Percentiles rank a stretch among this genome's conserved stretches.
Evolutionary conservation across 2,329 filamentous ascomycete genomes (phyloP).

Genomic region (Fusarium vanettenii): DNA sequence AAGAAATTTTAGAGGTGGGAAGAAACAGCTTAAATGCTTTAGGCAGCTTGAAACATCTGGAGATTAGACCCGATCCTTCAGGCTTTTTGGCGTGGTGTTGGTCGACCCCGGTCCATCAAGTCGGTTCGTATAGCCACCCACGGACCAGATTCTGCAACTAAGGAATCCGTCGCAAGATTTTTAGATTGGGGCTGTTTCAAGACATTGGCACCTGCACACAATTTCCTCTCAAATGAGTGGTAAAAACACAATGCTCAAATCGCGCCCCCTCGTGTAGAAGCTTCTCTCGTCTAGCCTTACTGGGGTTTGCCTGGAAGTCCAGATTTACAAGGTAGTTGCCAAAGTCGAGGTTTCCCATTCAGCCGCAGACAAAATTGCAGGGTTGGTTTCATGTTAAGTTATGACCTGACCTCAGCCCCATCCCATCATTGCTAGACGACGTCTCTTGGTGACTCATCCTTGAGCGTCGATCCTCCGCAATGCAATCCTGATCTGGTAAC

Average conservation of each 20-base stretch:
- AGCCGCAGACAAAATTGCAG: background rate
- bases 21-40: background rate
- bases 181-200: background rate
- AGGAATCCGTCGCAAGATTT: background rate
- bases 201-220: background rate
- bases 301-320: background rate
- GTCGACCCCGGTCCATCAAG: background rate
- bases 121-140: background rate
- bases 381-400: background rate
- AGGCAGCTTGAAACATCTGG: background rate
- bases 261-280: background rate
- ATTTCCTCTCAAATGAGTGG: background rate
- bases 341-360: background rate
- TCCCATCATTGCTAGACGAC: background rate
- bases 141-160: background rate
- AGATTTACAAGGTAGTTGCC: background rate
- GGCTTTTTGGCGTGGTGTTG: background rate
- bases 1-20: background rate
- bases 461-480: background rate
- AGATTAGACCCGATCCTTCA: background rate
- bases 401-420: background rate
- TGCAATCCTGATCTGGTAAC: background rate
- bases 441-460: background rate
- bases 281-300: background rate
- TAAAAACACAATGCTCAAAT: background rate